A percentile compares a stretch with the other conserved stretches of the same genome.
phyloP scores from a whole-genome alignment of 1,284 basidiomycete species.

The Pseudozyma tsukubaensis region DNA sequence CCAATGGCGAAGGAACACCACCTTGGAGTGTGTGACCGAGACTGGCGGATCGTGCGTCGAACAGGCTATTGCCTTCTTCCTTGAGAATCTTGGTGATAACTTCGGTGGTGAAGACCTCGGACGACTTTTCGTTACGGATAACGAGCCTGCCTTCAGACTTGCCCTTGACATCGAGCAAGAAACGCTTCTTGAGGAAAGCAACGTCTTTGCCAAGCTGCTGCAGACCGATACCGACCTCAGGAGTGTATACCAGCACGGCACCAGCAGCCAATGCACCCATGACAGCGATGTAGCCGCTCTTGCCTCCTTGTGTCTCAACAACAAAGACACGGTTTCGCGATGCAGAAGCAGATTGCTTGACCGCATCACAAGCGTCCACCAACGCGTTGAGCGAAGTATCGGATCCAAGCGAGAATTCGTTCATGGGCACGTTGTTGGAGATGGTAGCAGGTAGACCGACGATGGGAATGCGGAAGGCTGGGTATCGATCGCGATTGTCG shows the following conservation, averaged over 20 bases:
- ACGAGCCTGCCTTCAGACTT: conserved; percentile 92
- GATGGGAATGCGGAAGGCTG: conserved; percentile 78
- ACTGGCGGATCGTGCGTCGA: conserved; percentile 91
- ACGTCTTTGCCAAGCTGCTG: conserved; percentile 86
- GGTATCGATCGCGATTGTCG: conserved; percentile 82
- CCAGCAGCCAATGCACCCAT: conserved; percentile 95
- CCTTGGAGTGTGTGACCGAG: conserved; percentile 97
- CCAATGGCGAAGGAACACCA: conserved; percentile 90
- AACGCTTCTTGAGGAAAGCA: conserved; percentile 87
- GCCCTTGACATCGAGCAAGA: conserved; percentile 85
- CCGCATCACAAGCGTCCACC: conserved; percentile 96
- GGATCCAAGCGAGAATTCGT: conserved; percentile 92
- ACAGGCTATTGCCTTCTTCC: conserved; percentile 89
- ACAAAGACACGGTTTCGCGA: conserved; percentile 95
- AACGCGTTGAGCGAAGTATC: conserved; percentile 96
- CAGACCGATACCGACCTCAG: conserved; percentile 87
- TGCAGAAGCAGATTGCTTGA: conserved; percentile 96
- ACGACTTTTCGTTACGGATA: conserved; percentile 83
- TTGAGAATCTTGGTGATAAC: conserved; percentile 92
- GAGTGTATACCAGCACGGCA: conserved; percentile 91
- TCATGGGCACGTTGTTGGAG: conserved; percentile 97
- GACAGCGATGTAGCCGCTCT: conserved; percentile 93
- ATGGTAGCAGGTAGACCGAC: conserved; percentile 78
- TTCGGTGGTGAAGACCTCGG: conserved; percentile 88
- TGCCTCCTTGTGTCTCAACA: conserved; percentile 96